Evolutionary conservation across 179 eudicot species (phyloP), one percentile per base, ranked within the genome.

Genomic region (Beta macrorhiza): DNA sequence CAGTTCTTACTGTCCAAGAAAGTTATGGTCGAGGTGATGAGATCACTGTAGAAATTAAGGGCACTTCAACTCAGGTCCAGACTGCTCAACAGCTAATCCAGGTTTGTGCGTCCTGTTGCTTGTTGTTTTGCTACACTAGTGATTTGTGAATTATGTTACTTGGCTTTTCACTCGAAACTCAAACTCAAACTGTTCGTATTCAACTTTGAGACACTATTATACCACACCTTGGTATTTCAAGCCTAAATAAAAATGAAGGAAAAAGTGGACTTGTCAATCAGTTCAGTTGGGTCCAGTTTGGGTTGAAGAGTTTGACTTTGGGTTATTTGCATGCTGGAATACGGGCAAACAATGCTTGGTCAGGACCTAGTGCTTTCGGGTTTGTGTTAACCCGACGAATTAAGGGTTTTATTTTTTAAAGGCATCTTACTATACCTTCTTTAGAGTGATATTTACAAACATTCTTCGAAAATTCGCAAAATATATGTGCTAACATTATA

Each of bases 11-110:
- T 0, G 85, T 85, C 57, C 87, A 85, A 75, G 89, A 87, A 81
- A 82, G 87, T 73, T 64, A 56, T 10, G 87, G 87, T 15, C 79
- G 80, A 56, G 78, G 74, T 32, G 84, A 87, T 84, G 87, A 87
- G 78, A 87, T 87, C 75, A 87, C 85, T 64, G 87, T 87, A 74
- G 86, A 87, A 78, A 87, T 87, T 53, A 84, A 80, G 81, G 89
- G 89, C 76, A 82, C 84, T 29, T 78, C 84, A 47, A 20, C 82
- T 57, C 85, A 87, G 83, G 87, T 87, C 81, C 89, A 87, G 79
- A 82, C 85, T 17, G 87, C 87, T 45, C 87, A 87, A 78, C 89
- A 87, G 74, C 89, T 87, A 56, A 85, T 82, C 79, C 87, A 87
- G 89, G 89, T 87, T 72, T 16, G 78, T 58, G 5, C 29, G 72